Percentiles rank a stretch among this genome's conserved stretches.
Evolutionary conservation across 768 basidiomycete genomes (phyloP).

Genomic region (Arthromyces matolae): DNA sequence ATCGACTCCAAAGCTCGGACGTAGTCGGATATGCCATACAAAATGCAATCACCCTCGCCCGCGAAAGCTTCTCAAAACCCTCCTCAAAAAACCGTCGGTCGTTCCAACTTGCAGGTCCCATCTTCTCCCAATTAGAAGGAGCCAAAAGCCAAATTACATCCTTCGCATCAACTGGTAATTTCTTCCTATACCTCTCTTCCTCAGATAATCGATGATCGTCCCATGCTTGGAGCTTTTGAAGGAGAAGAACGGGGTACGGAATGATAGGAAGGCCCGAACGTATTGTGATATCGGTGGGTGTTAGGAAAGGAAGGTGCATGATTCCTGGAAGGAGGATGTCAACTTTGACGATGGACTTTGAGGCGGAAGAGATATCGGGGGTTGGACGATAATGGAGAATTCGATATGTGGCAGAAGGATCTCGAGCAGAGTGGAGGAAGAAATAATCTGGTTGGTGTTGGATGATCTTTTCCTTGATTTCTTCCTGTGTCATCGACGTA

Average conservation of each 20-base stretch:
- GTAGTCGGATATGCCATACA: constrained; percentile 7
- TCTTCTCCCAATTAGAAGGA: not conserved
- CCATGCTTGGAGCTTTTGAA: constrained; percentile 22
- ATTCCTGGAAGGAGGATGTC: constrained; percentile 19
- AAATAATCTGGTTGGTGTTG: constrained; percentile 11
- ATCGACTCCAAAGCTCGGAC: not conserved
- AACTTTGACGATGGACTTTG: constrained; percentile 8
- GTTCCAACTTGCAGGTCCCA: not conserved
- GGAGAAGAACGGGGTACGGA: constrained; percentile 14
- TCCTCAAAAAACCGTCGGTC: constrained; percentile 11
- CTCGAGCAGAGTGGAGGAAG: constrained; percentile 11
- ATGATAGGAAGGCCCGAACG: constrained; percentile 12
- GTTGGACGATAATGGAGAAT: constrained; percentile 13
- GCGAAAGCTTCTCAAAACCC: constrained; percentile 11
- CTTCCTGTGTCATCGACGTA: constrained; percentile 5
- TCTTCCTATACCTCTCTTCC: constrained; percentile 14
- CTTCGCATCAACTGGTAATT: constrained; percentile 11
- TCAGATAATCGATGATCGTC: constrained; percentile 15
- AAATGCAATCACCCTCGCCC: constrained; percentile 7
- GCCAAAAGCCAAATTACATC: constrained; percentile 13
- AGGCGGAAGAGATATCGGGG: not conserved
- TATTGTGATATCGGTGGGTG: not conserved
- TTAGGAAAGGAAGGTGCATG: constrained; percentile 16
- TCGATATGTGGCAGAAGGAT: constrained; percentile 12
- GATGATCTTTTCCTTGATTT: constrained; percentile 11